Conservation (phyloP, 352 stramenopile species). For the Blastocystis sp. region DNA sequence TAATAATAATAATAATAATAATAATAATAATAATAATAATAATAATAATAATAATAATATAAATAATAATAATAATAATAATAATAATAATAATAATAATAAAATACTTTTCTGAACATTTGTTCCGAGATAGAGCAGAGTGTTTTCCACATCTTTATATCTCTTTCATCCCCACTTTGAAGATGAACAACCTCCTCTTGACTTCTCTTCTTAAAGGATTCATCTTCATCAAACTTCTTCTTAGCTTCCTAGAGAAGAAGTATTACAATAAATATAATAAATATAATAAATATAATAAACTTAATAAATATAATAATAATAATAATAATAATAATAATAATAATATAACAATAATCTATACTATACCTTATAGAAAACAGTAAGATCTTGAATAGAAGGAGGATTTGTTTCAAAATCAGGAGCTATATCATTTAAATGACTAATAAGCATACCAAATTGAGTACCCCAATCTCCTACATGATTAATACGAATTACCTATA, state of each 20-base stretch:
- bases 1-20: too few species aligned
- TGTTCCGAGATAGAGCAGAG: conserved; percentile 59
- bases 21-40: too few species aligned
- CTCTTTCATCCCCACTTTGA: conserved; percentile 63
- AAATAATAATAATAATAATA: too few species aligned
- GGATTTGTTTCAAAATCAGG: conserved; percentile 67
- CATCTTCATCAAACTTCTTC: conserved; percentile 79
- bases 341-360: too few species aligned
- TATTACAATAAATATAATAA: too few species aligned
- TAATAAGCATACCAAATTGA: conserved; percentile 99
- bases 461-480: conserved; percentile 83
- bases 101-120: conserved; percentile 71
- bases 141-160: conserved; percentile 57
- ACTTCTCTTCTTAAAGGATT: conserved; percentile 78
- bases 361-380: conserved; percentile 50
- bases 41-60: too few species aligned
- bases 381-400: conserved; percentile 87
- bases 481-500: conserved; percentile 62
- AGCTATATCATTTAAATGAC: conserved; percentile 89
- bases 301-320: too few species aligned
- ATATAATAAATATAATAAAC: too few species aligned
- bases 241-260: too few species aligned
- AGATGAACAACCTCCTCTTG: conserved; percentile 88
- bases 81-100: too few species aligned
- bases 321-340: too few species aligned